phyloP scores from a whole-genome alignment of 805 yeast species.

The Metahyphopichia silvanorum region DNA sequence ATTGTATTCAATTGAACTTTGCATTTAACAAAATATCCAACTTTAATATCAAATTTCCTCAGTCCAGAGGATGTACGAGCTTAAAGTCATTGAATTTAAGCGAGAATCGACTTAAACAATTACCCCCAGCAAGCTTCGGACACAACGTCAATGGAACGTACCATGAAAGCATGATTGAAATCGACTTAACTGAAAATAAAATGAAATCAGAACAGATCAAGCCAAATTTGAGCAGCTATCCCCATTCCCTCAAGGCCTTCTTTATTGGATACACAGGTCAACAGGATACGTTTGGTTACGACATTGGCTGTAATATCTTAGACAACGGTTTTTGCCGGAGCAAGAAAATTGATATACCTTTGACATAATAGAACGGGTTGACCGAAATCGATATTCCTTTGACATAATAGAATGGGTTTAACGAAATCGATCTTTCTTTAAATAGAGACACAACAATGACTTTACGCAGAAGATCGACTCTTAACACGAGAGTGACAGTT shows the following conservation, averaged over 20 bases:
- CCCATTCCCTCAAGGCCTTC: constrained; percentile 7
- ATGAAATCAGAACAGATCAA: constrained; percentile 3
- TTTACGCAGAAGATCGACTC: too few species aligned
- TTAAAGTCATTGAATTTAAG: constrained; percentile 9
- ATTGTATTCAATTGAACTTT: constrained; percentile 9
- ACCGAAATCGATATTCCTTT: constrained; percentile 8
- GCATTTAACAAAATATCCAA: constrained; percentile 9
- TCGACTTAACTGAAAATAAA: constrained; percentile 14
- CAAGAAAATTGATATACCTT: constrained; percentile 10
- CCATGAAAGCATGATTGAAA: constrained; percentile 10
- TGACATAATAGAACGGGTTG: too few species aligned
- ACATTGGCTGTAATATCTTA: constrained; percentile 13
- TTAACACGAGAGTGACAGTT: too few species aligned
- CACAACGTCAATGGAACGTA: constrained; percentile 3
- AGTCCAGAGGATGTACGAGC: constrained; percentile 3
- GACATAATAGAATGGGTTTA: too few species aligned
- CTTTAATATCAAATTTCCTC: not conserved
- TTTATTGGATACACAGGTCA: constrained; percentile 12
- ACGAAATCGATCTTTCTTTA: constrained; percentile 8
- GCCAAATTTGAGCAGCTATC: constrained; percentile 2
- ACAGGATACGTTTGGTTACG: constrained; percentile 18
- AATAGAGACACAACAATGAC: not conserved
- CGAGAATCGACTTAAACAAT: constrained; percentile 9
- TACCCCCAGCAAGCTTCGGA: constrained; percentile 10
- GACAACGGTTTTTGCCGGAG: constrained; percentile 8